Percentiles rank a stretch among this genome's conserved stretches.
These are phyloP conservation scores for Cladosporium sphaerospermum DNA, from an alignment of 2,329 filamentous ascomycete genomes.

Conservation along the genomic window DNA sequence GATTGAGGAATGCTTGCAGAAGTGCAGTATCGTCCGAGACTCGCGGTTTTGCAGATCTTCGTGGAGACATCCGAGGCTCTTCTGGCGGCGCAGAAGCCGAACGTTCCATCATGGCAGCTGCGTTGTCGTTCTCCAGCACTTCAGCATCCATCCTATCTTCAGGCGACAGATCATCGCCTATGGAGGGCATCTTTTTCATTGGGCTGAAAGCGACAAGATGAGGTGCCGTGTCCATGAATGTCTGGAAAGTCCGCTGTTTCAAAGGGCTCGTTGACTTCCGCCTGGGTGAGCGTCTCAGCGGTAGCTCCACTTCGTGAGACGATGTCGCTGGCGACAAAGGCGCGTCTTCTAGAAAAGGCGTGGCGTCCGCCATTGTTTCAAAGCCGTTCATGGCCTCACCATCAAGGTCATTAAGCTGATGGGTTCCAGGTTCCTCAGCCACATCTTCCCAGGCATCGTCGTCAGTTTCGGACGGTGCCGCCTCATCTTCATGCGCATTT, in stretches of 20 bases:
- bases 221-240: background rate
- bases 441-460: slow-evolving; percentile 22
- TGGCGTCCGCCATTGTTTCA: background rate
- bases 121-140: background rate
- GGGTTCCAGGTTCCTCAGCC: slow-evolving; percentile 12
- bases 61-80: slow-evolving; percentile 25
- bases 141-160: background rate
- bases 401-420: too few species aligned
- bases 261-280: slow-evolving; percentile 25
- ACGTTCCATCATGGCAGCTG: slow-evolving; percentile 5
- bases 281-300: slow-evolving; percentile 22
- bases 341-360: background rate
- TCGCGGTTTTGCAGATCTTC: slow-evolving; percentile 24
- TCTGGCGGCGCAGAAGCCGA: slow-evolving; percentile 31
- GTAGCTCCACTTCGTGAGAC: slow-evolving; percentile 6
- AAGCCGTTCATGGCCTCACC: too few species aligned
- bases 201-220: slow-evolving; percentile 26
- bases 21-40: slow-evolving; percentile 44
- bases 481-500: too few species aligned
- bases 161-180: background rate
- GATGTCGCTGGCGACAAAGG: background rate
- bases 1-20: slow-evolving; percentile 44
- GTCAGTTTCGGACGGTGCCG: background rate
- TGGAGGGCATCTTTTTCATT: slow-evolving; percentile 12
- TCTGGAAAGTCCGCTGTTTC: slow-evolving; percentile 14